Base-by-base conservation (phyloP, 1,139 yeast genomes). In the Candida pseudoviswanathii region DNA sequence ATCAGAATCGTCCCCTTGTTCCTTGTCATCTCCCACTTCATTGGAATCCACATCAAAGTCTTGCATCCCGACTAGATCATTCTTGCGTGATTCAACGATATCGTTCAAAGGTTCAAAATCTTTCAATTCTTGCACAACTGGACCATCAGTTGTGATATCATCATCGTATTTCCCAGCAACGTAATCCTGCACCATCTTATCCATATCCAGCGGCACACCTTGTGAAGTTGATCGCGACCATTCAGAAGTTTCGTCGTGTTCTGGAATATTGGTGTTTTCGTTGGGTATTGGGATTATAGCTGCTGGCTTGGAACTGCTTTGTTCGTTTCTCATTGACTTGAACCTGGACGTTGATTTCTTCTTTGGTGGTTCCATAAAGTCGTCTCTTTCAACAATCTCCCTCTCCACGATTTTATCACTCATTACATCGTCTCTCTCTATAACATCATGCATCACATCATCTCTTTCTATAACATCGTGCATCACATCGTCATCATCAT, bases 101-200 rank as follows among this genome's bases (percentile, higher is more conserved):
- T 68, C 63, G 57, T 84, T 84, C 50, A 83, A 73, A 3, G 58
- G 58, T 55, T 80, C 80, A 58, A 85, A 82, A 60, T 85, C 91
- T 10, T 72, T 75, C 16, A 83, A 53, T 48, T 73, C 67, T 51
- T 81, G 80, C 31, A 85, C 78, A 1, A 85, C 78, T 3, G 82
- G 80, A 0, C 88, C 89, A 5, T 77, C 76, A 1, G 81, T 73
- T 34, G 70, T 78, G 9, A 82, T 74, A 55, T 84, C 88, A 54
- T 60, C 66, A 55, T 82, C 86, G 58, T 82, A 84, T 57, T 78
- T 63, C 1, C 88, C 89, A 41, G 76, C 58, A n/a, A 73, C 68
- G 55, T 84, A 84, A 0, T 86, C 87, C 51, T 74, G 72, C 0
- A 81, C 87, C 86, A 84, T 80, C 3, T 80, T 72, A 47, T 82